Evolutionary conservation across 495 filamentous ascomycete species (phyloP), one percentile per base, ranked within the genome.

Genomic region (Lindgomyces ingoldianus): DNA sequence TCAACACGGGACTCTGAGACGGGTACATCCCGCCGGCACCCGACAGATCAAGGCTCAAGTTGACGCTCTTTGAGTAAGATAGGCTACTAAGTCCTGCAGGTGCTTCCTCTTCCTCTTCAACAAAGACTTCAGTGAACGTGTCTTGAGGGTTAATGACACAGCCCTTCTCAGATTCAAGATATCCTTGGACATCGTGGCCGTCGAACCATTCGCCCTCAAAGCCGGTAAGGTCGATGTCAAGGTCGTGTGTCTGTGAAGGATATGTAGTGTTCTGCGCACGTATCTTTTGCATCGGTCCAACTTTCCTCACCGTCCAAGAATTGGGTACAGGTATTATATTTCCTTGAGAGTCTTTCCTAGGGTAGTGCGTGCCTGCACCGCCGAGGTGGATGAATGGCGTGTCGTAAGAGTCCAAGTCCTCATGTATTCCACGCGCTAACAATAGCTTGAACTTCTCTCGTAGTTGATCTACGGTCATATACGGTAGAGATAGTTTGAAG

Each of bases 191-290:
- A 68, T 92, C 90, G 49, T 84, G 78, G 4, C 86, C 79, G 65
- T 91, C 87, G 65, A 89, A 88, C 81, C 87, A 93, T 51, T 90
- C 87, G 22, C 88, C 87, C 41, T 84, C 79, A 70, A 74, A 75
- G 16, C 73, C 75, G 0, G 52, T 63, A 2, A 71, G 46, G 45
- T 71, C 70, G 39, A 71, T 53, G 30, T 57, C 42, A 50, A 66
- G 22, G 50, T 68, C 60, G 27, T 64, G 60, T 30, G 29, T 61
- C 57, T 69, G 51, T 1, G 70, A 58, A 16, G 60, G 51, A 30
- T 71, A 65, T 51, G 65, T 55, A 11, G 62, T 47, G 30, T 47
- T 63, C 64, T 66, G 70, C 70, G 33, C 80, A 71, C 75, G 79
- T 74, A 62, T 80, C 74, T 46, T 72, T 66, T 49, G 64, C 62